A percentile compares a stretch with the other conserved stretches of the same genome.
phyloP scores from a whole-genome alignment of 208 protist genomes.

The Tritrichomonas musculus region DNA sequence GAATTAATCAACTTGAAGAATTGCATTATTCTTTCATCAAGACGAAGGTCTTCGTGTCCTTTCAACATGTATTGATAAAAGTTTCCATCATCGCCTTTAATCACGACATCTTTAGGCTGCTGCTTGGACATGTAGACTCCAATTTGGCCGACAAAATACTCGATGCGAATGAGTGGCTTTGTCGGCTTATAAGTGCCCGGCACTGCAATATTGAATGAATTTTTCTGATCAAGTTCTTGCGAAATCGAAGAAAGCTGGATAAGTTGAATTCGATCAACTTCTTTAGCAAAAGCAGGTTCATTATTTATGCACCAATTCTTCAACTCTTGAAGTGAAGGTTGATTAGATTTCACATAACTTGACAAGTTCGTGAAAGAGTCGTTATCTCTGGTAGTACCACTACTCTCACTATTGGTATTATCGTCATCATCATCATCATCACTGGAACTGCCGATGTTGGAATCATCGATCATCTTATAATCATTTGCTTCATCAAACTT shows the following conservation, averaged over 20 bases:
- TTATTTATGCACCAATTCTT: background rate
- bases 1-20: conserved; percentile 19
- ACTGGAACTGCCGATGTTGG: too few species aligned
- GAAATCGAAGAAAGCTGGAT: conserved; percentile 1
- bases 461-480: too few species aligned
- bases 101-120: background rate
- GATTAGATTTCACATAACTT: background rate
- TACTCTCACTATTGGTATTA: too few species aligned
- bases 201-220: background rate
- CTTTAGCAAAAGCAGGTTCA: background rate
- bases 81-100: conserved; percentile 11
- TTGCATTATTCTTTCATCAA: conserved; percentile 35
- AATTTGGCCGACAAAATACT: conserved; percentile 22
- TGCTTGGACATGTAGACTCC: background rate
- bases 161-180: background rate
- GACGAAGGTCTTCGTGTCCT: background rate
- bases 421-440: background rate
- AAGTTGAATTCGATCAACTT: background rate
- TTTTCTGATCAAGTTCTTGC: background rate
- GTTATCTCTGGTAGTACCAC: too few species aligned
- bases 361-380: background rate
- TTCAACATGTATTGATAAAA: conserved; percentile 32
- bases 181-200: conserved; percentile 1
- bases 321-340: background rate
- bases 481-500: too few species aligned